A percentile compares a stretch with the other conserved stretches of the same genome.
These are phyloP conservation scores for Penicillium sp. DNA, from an alignment of 2,329 filamentous ascomycete genomes.

Conservation along the genomic window DNA sequence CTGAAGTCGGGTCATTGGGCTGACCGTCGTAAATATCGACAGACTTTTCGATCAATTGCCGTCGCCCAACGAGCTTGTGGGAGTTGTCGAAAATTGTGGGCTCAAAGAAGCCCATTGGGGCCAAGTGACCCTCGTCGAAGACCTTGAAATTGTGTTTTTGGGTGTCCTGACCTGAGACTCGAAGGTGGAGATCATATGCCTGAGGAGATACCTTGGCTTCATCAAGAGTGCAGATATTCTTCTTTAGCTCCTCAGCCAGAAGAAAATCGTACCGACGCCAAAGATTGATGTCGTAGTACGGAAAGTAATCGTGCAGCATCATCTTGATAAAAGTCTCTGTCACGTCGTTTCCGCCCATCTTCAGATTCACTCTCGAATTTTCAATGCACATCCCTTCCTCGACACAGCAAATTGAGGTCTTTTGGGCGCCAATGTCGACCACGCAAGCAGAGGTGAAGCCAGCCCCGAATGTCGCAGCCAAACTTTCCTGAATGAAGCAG, in stretches of 20 bases:
- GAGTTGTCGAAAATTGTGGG: slow-evolving; percentile 80
- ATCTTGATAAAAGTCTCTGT: slow-evolving; percentile 95
- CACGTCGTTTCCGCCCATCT: slow-evolving; percentile 86
- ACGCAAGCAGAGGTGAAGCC: slow-evolving; percentile 92
- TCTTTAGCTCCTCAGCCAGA: slow-evolving; percentile 91
- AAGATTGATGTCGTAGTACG: slow-evolving; percentile 90
- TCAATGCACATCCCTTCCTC: slow-evolving; percentile 94
- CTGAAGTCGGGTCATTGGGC: slow-evolving; percentile 82
- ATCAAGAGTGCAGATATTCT: slow-evolving; percentile 84
- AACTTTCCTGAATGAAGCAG: slow-evolving; percentile 92
- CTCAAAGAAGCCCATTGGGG: slow-evolving; percentile 90
- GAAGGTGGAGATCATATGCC: slow-evolving; percentile 81
- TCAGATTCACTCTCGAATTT: slow-evolving; percentile 90
- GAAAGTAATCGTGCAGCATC: slow-evolving; percentile 95
- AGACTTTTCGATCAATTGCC: slow-evolving; percentile 77
- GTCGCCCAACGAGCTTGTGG: slow-evolving; percentile 69
- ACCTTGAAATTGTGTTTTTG: slow-evolving; percentile 93
- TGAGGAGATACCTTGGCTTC: slow-evolving; percentile 86
- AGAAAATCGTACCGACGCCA: slow-evolving; percentile 85
- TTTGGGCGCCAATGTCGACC: slow-evolving; percentile 92
- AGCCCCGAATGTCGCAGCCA: slow-evolving; percentile 90
- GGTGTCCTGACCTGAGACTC: slow-evolving; percentile 80
- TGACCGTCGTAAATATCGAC: slow-evolving; percentile 91
- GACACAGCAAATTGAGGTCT: slow-evolving; percentile 94
- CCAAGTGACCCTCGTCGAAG: slow-evolving; percentile 92